phyloP scores from a whole-genome alignment of 805 yeast genomes.

The Groenewaldozyma tartarivorans region DNA sequence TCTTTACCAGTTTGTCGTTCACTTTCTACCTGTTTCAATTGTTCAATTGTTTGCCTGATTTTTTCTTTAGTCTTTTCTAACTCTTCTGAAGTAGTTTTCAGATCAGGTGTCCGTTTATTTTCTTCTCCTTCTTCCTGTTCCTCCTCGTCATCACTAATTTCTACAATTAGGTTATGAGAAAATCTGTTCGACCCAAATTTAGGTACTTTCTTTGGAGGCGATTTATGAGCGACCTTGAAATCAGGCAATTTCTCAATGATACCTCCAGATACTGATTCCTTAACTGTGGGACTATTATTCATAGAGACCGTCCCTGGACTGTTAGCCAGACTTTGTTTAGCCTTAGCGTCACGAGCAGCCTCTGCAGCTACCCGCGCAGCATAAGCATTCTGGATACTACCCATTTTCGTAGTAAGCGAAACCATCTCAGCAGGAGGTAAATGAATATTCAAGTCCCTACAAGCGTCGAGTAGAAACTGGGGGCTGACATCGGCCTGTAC shows the following conservation, averaged over 20 bases:
- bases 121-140: slow-evolving; percentile 9
- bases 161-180: slow-evolving; percentile 14
- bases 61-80: not conserved
- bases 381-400: not conserved
- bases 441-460: not conserved
- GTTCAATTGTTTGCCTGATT: not conserved
- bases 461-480: slow-evolving; percentile 9
- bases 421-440: not conserved
- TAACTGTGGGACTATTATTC: no score
- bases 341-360: not conserved
- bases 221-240: not conserved
- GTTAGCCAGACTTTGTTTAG: not conserved
- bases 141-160: slow-evolving; percentile 17
- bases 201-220: slow-evolving; percentile 1
- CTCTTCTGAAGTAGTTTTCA: not conserved
- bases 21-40: not conserved
- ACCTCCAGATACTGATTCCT: no score
- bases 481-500: slow-evolving; percentile 11
- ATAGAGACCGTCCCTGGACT: no score
- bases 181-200: slow-evolving; percentile 19
- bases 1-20: not conserved
- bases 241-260: no score
- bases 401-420: not conserved
- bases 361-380: not conserved
- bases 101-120: not conserved